A percentile compares a stretch with the other conserved stretches of the same genome.
Conservation (phyloP, 441 rosid species). For the Adansonia madagascariensis region DNA sequence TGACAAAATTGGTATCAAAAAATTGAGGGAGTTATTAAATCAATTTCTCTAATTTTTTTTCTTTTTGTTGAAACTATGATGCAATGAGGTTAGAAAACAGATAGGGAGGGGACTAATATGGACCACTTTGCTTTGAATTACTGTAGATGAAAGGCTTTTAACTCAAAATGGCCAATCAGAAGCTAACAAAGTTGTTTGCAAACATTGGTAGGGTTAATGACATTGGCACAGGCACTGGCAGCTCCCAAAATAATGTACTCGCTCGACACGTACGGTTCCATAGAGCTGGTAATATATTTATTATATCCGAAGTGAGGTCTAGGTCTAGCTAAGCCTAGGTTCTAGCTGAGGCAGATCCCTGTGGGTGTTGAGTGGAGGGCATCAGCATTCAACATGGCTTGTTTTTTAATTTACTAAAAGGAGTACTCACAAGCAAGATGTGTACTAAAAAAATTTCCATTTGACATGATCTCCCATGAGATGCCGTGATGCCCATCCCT, state of each 20-base stretch:
- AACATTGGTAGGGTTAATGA: conserved; percentile 23
- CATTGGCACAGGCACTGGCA: not conserved
- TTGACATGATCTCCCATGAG: not conserved
- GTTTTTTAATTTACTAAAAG: not conserved
- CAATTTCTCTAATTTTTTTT: conserved; percentile 19
- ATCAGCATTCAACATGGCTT: not conserved
- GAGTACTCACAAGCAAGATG: not conserved
- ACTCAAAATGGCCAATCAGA: not conserved
- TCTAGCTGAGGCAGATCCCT: not conserved
- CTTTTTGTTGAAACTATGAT: conserved; percentile 20
- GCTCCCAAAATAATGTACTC: conserved; percentile 32
- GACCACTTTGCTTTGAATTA: conserved; percentile 35
- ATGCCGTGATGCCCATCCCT: conserved; percentile 31
- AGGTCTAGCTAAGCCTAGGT: not conserved
- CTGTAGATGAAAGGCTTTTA: not conserved
- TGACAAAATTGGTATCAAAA: not conserved
- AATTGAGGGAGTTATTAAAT: not conserved
- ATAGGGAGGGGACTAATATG: conserved; percentile 24
- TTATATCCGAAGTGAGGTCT: not conserved
- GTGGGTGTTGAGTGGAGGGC: not conserved
- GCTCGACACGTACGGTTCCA: not conserved
- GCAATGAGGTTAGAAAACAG: conserved; percentile 31
- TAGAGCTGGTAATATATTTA: too few species aligned
- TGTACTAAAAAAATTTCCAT: not conserved
- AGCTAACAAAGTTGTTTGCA: conserved; percentile 30